These are phyloP conservation scores for Orbilia oligospora DNA, from an alignment of 2,329 filamentous ascomycete species.

Conservation along the genomic window DNA sequence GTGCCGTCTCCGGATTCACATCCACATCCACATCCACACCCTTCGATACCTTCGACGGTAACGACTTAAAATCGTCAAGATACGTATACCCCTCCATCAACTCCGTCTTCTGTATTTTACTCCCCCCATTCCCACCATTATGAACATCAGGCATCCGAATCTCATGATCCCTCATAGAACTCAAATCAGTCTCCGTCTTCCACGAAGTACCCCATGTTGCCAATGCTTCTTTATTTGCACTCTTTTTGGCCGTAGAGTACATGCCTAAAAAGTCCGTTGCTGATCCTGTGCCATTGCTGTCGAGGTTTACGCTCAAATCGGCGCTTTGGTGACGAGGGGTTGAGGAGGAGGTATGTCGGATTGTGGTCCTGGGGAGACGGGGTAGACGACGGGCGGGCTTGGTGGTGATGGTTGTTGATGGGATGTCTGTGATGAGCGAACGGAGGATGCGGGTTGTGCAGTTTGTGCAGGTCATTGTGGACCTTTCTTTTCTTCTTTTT, in stretches of 20 bases:
- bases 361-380: conserved; percentile 24
- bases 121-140: neutral
- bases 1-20: neutral
- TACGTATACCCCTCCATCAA: conserved; percentile 12
- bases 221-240: conserved; percentile 27
- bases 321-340: conserved; percentile 37
- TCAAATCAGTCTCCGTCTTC: conserved; percentile 52
- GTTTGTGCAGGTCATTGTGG: conserved; percentile 47
- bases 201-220: conserved; percentile 36
- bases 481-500: neutral
- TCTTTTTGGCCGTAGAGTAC: conserved; percentile 32
- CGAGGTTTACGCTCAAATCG: conserved; percentile 19
- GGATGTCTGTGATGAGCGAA: conserved; percentile 39
- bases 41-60: neutral
- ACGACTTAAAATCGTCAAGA: conserved; percentile 38
- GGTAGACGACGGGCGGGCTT: conserved; percentile 5
- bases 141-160: conserved; percentile 14
- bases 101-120: neutral
- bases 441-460: conserved; percentile 55
- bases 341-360: conserved; percentile 44
- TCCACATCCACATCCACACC: neutral
- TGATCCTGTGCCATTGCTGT: neutral
- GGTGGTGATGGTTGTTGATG: conserved; percentile 7
- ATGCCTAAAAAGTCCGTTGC: conserved; percentile 37
- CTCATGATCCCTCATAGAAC: conserved; percentile 25